Base-by-base conservation (phyloP, 257 asterid genomes). In the Thymus quinquecostatus region DNA sequence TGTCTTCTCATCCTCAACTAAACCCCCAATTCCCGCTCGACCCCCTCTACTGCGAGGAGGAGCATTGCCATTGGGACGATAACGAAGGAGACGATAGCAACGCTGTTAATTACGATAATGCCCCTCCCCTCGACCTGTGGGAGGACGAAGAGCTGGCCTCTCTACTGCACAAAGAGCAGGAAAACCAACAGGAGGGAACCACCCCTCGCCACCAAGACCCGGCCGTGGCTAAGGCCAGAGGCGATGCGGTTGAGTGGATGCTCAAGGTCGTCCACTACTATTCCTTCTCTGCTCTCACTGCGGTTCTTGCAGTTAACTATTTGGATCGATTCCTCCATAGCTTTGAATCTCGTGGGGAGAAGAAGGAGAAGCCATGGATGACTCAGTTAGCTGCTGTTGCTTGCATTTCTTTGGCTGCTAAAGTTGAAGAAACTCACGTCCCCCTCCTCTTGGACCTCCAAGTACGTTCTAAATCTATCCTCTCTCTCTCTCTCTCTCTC, bases 121-220 rank as follows among this genome's bases (percentile, higher is more conserved):
- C 47, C 66, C 74, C 33, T 28, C 3, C 1, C 49, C 12, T 44
- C 49, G 82, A 79, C 7, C 70, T 75, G 65, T 73, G 82, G 82
- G 89, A 73, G 54, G 89, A 83, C 27, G 88, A 82, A 12, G 88
- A 88, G 73, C 50, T 92, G 69, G 51, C 72, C 60, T 63, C 76
- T n/a, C 68, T 92, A 78, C 70, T 90, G 49, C 48, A 65, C 6
- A 90, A 86, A 79, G 97, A 92, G 83, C 77, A 76, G 83, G 88
- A 80, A 47, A 76, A 21, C 51, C 75, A 70, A 50, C 73, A 68
- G 75, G 60, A 41, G 56, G n/a, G 36, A 68, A 75, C 49, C 55
- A 3, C 78, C 40, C 21, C 21, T 21, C 21, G 21, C 21, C 78
- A 61, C n/a, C 66, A 30, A 30, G 66, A 60, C 71, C 84, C 86